A percentile compares a stretch with the other conserved stretches of the same genome.
phyloP scores from a whole-genome alignment of 768 basidiomycete species.

The Leccinellum albellum region DNA sequence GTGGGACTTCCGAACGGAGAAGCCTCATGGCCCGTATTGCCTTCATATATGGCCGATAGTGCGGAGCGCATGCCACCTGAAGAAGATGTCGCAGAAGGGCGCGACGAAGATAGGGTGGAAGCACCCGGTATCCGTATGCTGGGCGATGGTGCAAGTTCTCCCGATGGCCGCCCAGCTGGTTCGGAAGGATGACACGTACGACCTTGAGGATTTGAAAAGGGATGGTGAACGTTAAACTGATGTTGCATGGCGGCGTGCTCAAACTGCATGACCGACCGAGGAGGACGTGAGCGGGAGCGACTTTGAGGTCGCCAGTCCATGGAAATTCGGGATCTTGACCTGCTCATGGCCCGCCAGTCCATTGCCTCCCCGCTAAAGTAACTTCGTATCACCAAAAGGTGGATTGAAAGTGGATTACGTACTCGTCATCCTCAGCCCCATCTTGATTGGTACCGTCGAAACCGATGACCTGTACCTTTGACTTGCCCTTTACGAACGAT shows the following conservation, averaged over 20 bases:
- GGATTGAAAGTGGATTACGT: slow-evolving; percentile 34
- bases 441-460: slow-evolving; percentile 78
- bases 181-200: slow-evolving; percentile 28
- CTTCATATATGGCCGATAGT: slow-evolving; percentile 48
- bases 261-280: slow-evolving; percentile 48
- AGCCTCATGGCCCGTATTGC: slow-evolving; percentile 33
- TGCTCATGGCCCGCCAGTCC: slow-evolving; percentile 92
- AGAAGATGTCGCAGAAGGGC: slow-evolving; percentile 46
- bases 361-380: slow-evolving; percentile 54
- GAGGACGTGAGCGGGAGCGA: slow-evolving; percentile 75
- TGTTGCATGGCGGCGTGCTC: slow-evolving; percentile 39
- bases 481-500: slow-evolving; percentile 76
- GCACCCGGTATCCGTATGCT: slow-evolving; percentile 39
- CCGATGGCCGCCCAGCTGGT: slow-evolving; percentile 20
- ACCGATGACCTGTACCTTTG: slow-evolving; percentile 71
- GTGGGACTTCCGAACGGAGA: slow-evolving; percentile 37
- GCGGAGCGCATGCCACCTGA: slow-evolving; percentile 37
- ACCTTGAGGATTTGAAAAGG: slow-evolving; percentile 38
- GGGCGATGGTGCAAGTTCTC: slow-evolving; percentile 23
- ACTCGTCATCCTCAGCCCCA: slow-evolving; percentile 71
- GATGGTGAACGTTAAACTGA: slow-evolving; percentile 41
- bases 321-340: slow-evolving; percentile 83
- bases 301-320: slow-evolving; percentile 88
- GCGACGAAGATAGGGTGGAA: slow-evolving; percentile 43
- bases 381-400: slow-evolving; percentile 24